Base-by-base conservation (phyloP, 805 yeast genomes). In the Zygoascus bituminiphila region DNA sequence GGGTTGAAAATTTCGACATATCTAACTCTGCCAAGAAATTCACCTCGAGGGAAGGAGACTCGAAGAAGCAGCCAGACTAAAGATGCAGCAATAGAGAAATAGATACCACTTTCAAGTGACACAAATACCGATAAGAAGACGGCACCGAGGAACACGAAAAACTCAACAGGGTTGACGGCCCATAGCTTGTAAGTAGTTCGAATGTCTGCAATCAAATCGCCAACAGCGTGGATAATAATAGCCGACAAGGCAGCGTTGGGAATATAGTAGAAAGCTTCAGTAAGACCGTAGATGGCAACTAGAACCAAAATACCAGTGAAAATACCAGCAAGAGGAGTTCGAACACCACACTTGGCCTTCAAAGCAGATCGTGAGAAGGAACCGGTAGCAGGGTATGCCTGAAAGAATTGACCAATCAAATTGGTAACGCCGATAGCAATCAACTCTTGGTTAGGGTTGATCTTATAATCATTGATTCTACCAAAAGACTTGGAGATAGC, bases 351-450 rank as follows among this genome's bases (percentile, higher is more conserved):
- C 68, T 89, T 89, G 45, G 95, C 82, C 69, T 91, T 89, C 59
- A 89, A 75, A 6, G 97, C 97, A 41, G 96, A 84, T 72, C 97
- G 82, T 17, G 95, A 85, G 66, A 89, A 89, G 1, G 97, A 89
- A 42, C 97, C 97, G 4, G 97, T 89, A 6, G 95, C 88, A 7
- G 97, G 97, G 65, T 89, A 89, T 6, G 97, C 96, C 60, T 79
- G 76, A 77, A 89, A 89, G 62, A 88, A 87, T 19, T 95, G 87
- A 57, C 96, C 96, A 57, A 89, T 74, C 64, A 89, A 74, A 68
- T 89, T 89, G 47, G 93, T 83, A 42, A 84, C 85, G 60, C 97
- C 97, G 66, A 89, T 89, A 38, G 97, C 96, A 61, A 89, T 77
- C 48, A 89, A 76, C 66, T 89, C 97, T 72, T 89, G 97, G 68